Base-by-base conservation (phyloP, 345 rosid genomes). In the Gossypium longicalyx region DNA sequence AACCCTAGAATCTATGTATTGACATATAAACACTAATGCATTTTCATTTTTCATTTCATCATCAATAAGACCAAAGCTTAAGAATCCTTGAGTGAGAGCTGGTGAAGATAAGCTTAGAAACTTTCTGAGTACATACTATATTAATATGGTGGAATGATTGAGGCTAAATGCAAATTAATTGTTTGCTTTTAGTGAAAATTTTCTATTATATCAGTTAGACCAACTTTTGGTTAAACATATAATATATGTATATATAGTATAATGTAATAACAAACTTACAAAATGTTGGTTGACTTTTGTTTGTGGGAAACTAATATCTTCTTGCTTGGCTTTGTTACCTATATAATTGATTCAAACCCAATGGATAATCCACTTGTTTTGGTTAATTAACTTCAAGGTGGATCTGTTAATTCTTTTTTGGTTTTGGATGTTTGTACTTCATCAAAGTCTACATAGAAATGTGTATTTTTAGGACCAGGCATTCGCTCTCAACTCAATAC, bases 1-100 rank as follows among this genome's bases (percentile, higher is more conserved):
- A 83, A 67, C 80, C 85, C 79, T 78, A 87, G 97, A 91, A 91
- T 91, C 92, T 80, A 77, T 86, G 78, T 80, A 25, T 68, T 68
- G 72, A 49, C 68, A 74, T 82, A 73, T 10, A 11, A n/a, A 43
- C 71, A 79, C 80, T 61, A 29, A 29, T 29, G 38, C 38, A 29
- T 29, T 0, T 4, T 69, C 20, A 48, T 48, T 48, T 48, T 48
- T 11, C 54, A 45, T 83, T 76, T 78, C 85, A 64, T 82, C 87
- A 87, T 80, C 89, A 80, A 77, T 48, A 73, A 75, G 90, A 88
- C 85, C 87, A 80, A 76, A 53, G 22, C 75, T 65, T 51, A 34
- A 29, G 53, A 72, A 61, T 70, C 78, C 64, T 78, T 81, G 56
- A 83, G 86, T 79, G 88, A 83, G 90, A 82, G 86, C 90, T 80